Percentiles rank a stretch among this genome's conserved stretches.
These are phyloP conservation scores for Quercus ilex DNA, from an alignment of 306 rosid genomes.

Conservation along the genomic window DNA sequence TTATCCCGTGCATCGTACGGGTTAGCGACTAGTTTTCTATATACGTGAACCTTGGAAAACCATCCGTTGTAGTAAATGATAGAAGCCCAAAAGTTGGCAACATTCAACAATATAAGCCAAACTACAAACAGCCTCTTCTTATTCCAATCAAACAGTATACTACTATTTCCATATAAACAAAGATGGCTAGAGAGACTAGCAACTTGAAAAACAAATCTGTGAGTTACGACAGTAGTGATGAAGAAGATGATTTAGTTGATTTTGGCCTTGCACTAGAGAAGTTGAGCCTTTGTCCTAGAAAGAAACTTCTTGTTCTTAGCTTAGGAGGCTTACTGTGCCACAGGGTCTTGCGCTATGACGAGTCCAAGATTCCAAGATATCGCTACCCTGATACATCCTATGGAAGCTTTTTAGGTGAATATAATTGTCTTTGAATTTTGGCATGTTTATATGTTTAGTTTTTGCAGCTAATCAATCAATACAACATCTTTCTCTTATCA, in stretches of 20 bases:
- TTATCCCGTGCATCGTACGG: too few relatives aligned
- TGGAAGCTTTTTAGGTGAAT: constrained; percentile 19
- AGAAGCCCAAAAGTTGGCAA: background rate
- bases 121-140: background rate
- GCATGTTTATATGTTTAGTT: background rate
- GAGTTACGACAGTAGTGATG: background rate
- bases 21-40: too few relatives aligned
- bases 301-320: constrained; percentile 33
- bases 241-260: background rate
- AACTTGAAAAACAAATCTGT: background rate
- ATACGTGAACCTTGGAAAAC: background rate
- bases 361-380: background rate
- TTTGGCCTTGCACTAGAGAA: constrained; percentile 11
- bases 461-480: background rate
- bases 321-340: constrained; percentile 34
- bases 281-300: constrained; percentile 25
- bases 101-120: background rate
- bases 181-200: constrained; percentile 1
- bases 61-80: background rate
- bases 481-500: background rate
- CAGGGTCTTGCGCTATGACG: background rate
- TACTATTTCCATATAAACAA: background rate
- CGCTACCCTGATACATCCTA: constrained; percentile 16
- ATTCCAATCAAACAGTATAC: background rate
- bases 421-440: background rate